A percentile compares a stretch with the other conserved stretches of the same genome.
Conservation (phyloP, 208 protist species). For the Sergeia podlipaevii region DNA sequence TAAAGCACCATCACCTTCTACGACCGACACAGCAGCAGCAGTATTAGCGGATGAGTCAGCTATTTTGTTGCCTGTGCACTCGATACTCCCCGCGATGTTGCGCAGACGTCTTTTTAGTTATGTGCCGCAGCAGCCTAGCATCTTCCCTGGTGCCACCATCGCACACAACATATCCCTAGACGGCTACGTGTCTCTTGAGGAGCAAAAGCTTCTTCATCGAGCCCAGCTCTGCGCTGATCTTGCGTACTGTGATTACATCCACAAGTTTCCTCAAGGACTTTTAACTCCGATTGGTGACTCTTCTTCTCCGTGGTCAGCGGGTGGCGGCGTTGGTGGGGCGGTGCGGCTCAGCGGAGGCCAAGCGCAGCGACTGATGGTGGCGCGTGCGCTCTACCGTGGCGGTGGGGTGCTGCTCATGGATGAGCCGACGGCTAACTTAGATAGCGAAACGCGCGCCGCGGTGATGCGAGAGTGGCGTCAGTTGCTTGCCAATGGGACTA, state of each 20-base stretch:
- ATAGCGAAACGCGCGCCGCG: conserved; percentile 34
- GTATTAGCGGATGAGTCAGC: too few species aligned
- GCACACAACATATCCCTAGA: conserved; percentile 79
- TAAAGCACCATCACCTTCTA: too few species aligned
- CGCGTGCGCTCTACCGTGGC: conserved; percentile 57
- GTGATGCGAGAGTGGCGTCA: conserved; percentile 41
- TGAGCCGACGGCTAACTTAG: conserved; percentile 69
- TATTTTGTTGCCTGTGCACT: conserved; percentile 26
- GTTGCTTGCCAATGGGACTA: conserved; percentile 30
- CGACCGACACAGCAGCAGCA: too few species aligned
- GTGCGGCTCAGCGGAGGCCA: conserved; percentile 71
- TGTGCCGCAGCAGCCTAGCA: conserved; percentile 60
- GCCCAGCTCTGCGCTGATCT: conserved; percentile 32
- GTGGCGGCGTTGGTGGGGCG: conserved; percentile 16
- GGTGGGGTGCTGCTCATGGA: conserved; percentile 72
- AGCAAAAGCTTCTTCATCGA: conserved; percentile 26
- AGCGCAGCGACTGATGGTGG: conserved; percentile 73
- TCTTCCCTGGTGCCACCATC: conserved; percentile 69
- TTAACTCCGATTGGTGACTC: conserved; percentile 50
- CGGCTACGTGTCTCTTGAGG: conserved; percentile 40
- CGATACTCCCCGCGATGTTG: conserved; percentile 32
- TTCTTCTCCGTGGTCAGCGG: conserved; percentile 8
- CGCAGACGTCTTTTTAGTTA: conserved; percentile 58
- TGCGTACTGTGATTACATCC: conserved; percentile 59
- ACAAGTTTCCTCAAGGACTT: conserved; percentile 52